Base-by-base conservation (phyloP, 805 yeast species). In the Kodamaea nitidulidarum region DNA sequence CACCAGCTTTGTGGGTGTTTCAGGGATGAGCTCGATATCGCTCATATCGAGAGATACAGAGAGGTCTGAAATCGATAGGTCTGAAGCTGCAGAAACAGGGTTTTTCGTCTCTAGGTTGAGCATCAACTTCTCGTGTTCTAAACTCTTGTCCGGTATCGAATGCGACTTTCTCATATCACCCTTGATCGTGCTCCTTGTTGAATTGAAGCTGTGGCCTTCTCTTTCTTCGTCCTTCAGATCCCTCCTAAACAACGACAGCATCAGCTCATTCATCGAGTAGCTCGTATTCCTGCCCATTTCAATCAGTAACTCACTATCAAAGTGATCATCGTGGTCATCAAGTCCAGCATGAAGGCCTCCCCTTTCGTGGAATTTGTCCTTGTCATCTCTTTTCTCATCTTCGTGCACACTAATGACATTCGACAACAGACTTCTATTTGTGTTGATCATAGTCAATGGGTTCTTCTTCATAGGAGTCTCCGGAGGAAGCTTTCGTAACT, bases 381-480 rank as follows among this genome's bases (percentile, higher is more conserved):
- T 20, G 22, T 20, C n/a, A n/a, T n/a, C 29, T 8, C n/a, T 26
- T 11, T 28, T 41, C 15, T 53, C 57, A 12, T 54, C 55, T 30
- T 52, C 52, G 8, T 45, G 51, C 7, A 51, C 44, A 12, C 51
- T 44, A 15, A 50, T 45, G 6, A 55, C 38, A 31, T 52, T 49
- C 7, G 51, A 44, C 12, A 54, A 46, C 21, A 46, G 41, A 3
- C 54, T 43, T 31, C 38, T 47, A 36, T 44, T 50, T 15, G 54
- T 59, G 33, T 59, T 58, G 33, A 65, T 45, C 30, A 65, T 37
- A 53, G 65, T 58, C 31, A 66, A 52, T 3, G 73, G 71, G 39
- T 67, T 67, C 40, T 58, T 58, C 47, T 68, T 68, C 32, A 67
- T 65, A 4, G 73, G 73, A 1, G 73, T 68, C 35, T 68, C 73